Percentiles rank a stretch among this genome's conserved stretches.
These are phyloP conservation scores for Xylariaceae sp. DNA, from an alignment of 2,329 filamentous ascomycete genomes.

Conservation along the genomic window DNA sequence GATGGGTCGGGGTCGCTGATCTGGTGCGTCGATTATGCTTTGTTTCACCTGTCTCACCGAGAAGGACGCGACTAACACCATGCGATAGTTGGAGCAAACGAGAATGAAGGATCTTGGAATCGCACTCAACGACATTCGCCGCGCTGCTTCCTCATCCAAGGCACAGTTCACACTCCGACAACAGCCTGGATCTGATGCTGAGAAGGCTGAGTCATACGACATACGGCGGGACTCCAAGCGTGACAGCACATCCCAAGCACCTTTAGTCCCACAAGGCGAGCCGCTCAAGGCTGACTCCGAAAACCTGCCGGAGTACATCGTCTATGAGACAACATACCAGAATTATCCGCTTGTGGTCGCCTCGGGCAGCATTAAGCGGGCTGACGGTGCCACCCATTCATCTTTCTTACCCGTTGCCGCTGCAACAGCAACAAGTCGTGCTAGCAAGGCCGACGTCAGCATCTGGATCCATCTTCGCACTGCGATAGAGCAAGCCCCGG, in stretches of 20 bases:
- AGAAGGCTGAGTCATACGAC: constrained; percentile 43
- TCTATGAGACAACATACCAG: constrained; percentile 54
- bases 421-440: constrained; percentile 39
- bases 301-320: constrained; percentile 50
- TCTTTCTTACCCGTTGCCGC: constrained; percentile 43
- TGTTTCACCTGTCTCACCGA: background rate
- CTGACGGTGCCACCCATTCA: constrained; percentile 47
- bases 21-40: constrained; percentile 43
- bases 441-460: constrained; percentile 48
- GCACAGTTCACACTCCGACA: constrained; percentile 46
- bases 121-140: constrained; percentile 46
- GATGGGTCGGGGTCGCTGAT: constrained; percentile 50
- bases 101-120: constrained; percentile 46
- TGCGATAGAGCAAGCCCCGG: constrained; percentile 43
- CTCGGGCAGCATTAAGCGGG: constrained; percentile 48
- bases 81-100: constrained; percentile 44
- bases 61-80: constrained; percentile 9
- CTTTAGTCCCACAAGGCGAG: constrained; percentile 42
- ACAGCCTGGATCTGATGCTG: constrained; percentile 32
- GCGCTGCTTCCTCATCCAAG: constrained; percentile 46
- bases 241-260: constrained; percentile 31
- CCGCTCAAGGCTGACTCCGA: constrained; percentile 41
- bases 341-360: constrained; percentile 52
- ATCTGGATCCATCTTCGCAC: constrained; percentile 50
- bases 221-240: constrained; percentile 45